Conservation (phyloP, 257 asterid genomes). For the Ballota nigra region DNA sequence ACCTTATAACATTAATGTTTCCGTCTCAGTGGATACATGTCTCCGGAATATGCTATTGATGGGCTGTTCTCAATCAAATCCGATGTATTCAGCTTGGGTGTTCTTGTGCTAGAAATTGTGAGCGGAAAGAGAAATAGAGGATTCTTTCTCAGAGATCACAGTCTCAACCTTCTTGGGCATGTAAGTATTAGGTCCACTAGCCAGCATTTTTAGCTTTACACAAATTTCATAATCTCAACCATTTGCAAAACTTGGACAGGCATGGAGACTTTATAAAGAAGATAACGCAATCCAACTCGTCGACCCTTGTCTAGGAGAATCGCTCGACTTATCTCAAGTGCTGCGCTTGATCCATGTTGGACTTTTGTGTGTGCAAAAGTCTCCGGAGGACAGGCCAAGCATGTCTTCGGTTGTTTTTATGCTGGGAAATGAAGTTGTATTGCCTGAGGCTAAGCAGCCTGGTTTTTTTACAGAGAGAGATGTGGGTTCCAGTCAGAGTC, state of each 20-base stretch:
- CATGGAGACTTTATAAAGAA: conserved; percentile 24
- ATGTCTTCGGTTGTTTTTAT: conserved; percentile 21
- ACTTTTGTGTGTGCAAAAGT: conserved; percentile 13
- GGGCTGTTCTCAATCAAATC: conserved; percentile 7
- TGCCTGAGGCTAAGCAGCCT: conserved; percentile 12
- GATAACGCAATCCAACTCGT: conserved; percentile 5
- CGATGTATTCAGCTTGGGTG: conserved; percentile 13
- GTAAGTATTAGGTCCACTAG: background rate
- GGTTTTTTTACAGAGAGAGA: background rate
- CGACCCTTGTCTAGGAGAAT: conserved; percentile 6
- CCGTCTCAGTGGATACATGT: conserved; percentile 10
- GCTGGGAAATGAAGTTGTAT: conserved; percentile 22
- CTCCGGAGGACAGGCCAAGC: conserved; percentile 15
- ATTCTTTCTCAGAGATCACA: background rate
- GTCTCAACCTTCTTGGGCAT: conserved; percentile 9
- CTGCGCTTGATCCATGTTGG: conserved; percentile 14
- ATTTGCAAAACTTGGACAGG: background rate
- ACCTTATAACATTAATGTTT: background rate
- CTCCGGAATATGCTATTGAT: conserved; percentile 12
- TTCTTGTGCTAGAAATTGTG: background rate
- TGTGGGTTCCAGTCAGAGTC: background rate
- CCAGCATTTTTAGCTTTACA: background rate
- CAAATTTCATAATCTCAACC: background rate
- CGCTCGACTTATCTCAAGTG: background rate
- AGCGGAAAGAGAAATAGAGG: conserved; percentile 15